These are phyloP conservation scores for Nelumbo lutea DNA, from an alignment of 164 flowering plant genomes.

Conservation along the genomic window DNA sequence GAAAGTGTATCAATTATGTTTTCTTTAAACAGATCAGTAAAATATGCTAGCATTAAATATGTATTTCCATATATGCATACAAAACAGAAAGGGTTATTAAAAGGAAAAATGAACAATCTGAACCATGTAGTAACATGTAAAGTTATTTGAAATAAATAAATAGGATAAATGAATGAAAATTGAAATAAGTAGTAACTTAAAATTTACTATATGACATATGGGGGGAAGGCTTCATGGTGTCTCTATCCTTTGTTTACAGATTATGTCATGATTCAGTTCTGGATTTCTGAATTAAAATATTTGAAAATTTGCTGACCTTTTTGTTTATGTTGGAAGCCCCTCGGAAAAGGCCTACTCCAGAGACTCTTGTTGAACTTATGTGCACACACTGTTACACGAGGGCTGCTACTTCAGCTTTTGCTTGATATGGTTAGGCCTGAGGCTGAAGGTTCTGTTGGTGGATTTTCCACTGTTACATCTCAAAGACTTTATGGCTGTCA, in stretches of 20 bases:
- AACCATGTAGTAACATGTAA: no score
- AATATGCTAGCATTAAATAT: no score
- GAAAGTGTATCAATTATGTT: no score
- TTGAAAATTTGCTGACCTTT: not conserved
- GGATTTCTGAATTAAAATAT: no score
- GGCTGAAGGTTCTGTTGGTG: slow-evolving; percentile 43
- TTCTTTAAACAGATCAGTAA: no score
- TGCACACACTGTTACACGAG: slow-evolving; percentile 74
- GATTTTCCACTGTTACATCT: slow-evolving; percentile 32
- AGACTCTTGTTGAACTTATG: slow-evolving; percentile 82
- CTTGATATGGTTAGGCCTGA: slow-evolving; percentile 73
- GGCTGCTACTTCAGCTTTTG: slow-evolving; percentile 57
- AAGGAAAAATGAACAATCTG: no score
- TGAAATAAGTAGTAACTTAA: no score
- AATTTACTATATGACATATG: not conserved
- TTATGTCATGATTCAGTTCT: not conserved
- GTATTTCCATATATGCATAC: no score
- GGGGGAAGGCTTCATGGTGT: no score
- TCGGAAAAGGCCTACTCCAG: slow-evolving; percentile 85
- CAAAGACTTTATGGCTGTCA: slow-evolving; percentile 92
- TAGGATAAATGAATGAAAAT: no score
- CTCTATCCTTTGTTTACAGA: not conserved
- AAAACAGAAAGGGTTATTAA: no score
- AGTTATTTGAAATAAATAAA: no score
- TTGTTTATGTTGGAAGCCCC: slow-evolving; percentile 44